These are phyloP conservation scores for Dryas integrifolia DNA, from an alignment of 331 rosid genomes.

Conservation along the genomic window DNA sequence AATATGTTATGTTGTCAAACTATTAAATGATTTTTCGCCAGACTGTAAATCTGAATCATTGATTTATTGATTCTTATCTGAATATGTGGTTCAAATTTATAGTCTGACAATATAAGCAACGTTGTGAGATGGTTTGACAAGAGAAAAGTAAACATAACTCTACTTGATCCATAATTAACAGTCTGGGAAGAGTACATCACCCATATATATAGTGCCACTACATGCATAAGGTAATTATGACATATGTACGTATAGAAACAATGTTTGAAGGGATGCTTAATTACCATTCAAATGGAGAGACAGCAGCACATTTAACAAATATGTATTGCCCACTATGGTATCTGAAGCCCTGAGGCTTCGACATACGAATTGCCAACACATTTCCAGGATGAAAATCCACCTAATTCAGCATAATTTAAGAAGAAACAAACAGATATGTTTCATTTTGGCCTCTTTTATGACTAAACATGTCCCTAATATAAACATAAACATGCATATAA, in stretches of 20 bases:
- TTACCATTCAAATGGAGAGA: conserved; percentile 83
- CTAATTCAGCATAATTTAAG: conserved; percentile 29
- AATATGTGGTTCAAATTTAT: too few relatives aligned
- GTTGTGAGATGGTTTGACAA: too few relatives aligned
- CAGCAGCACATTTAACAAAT: conserved; percentile 70
- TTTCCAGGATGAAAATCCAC: conserved; percentile 68
- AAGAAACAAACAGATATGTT: conserved; percentile 1
- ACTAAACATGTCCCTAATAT: too few relatives aligned
- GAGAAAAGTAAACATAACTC: too few relatives aligned
- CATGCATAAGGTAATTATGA: too few relatives aligned
- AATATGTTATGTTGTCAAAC: background rate
- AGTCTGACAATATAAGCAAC: too few relatives aligned
- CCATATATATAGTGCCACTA: too few relatives aligned
- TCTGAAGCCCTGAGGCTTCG: conserved; percentile 67
- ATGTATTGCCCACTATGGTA: conserved; percentile 81
- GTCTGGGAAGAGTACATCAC: too few relatives aligned
- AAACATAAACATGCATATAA: background rate
- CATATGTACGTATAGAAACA: background rate
- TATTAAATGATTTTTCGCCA: background rate
- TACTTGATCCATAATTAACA: too few relatives aligned
- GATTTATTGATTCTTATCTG: background rate
- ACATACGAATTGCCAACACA: conserved; percentile 60
- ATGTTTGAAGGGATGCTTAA: background rate
- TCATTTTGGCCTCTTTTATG: background rate
- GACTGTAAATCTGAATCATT: background rate